phyloP scores from a whole-genome alignment of 768 basidiomycete species.

The Russula sp. region DNA sequence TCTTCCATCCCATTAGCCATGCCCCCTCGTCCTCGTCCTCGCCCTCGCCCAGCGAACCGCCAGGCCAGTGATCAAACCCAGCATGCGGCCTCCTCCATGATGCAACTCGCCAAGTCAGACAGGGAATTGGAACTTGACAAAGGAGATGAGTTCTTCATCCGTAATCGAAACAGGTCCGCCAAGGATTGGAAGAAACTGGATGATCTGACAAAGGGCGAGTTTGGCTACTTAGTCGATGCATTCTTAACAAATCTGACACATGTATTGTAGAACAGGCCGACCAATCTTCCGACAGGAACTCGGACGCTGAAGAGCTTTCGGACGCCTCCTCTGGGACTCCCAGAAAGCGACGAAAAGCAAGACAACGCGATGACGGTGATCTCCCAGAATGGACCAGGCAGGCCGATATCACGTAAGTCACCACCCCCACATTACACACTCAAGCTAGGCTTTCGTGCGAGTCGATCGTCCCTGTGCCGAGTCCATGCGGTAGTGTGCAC shows the following conservation, averaged over 20 bases:
- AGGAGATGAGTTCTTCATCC: slow-evolving; percentile 63
- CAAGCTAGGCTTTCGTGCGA: not conserved
- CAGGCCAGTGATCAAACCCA: slow-evolving; percentile 4
- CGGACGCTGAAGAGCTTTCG: slow-evolving; percentile 20
- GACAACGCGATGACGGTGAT: slow-evolving; percentile 11
- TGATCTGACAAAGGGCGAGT: slow-evolving; percentile 47
- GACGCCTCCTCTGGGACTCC: slow-evolving; percentile 12
- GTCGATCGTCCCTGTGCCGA: not conserved
- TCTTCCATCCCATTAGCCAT: slow-evolving; percentile 9
- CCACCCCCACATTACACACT: not conserved
- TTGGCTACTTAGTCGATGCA: not conserved
- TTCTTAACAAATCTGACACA: not conserved
- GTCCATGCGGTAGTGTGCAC: not conserved
- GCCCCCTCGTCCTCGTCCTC: slow-evolving; percentile 22
- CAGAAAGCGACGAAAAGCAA: slow-evolving; percentile 16
- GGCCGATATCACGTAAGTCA: slow-evolving; percentile 16
- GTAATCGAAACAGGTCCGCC: slow-evolving; percentile 50
- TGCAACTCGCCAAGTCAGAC: slow-evolving; percentile 12
- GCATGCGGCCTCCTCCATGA: slow-evolving; percentile 9
- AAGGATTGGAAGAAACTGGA: slow-evolving; percentile 56
- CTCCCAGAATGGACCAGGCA: slow-evolving; percentile 20
- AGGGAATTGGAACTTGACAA: slow-evolving; percentile 36
- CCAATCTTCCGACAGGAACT: slow-evolving; percentile 18
- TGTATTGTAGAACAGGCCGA: slow-evolving; percentile 12
- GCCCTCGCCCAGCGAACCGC: slow-evolving; percentile 21